phyloP scores from a whole-genome alignment of 345 rosid species.

The Acer negundo region DNA sequence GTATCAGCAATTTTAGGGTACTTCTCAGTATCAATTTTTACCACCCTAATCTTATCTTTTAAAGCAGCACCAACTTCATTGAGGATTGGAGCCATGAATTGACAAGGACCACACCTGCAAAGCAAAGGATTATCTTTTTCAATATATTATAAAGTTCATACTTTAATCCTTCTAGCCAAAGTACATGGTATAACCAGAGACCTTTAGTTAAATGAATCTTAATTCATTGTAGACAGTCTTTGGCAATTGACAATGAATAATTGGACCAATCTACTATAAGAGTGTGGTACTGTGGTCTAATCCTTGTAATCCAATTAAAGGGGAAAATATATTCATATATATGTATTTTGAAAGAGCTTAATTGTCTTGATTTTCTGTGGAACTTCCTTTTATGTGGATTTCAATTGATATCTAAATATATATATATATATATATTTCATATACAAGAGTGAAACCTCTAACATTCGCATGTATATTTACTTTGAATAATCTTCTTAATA shows the following conservation, averaged over 20 bases:
- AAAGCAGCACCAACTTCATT: slow-evolving; percentile 65
- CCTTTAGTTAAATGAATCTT: neutral
- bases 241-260: neutral
- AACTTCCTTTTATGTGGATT: neutral
- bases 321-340: too few relatives aligned
- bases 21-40: slow-evolving; percentile 93
- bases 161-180: neutral
- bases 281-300: neutral
- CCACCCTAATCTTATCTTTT: slow-evolving; percentile 69
- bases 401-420: neutral
- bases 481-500: too few relatives aligned
- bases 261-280: neutral
- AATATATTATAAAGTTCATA: neutral
- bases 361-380: too few relatives aligned
- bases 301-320: neutral
- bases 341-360: neutral
- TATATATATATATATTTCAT: neutral
- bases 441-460: neutral
- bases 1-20: slow-evolving; percentile 74
- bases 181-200: neutral
- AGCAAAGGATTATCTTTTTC: slow-evolving; percentile 5
- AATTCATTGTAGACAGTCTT: neutral
- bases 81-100: slow-evolving; percentile 85
- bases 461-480: neutral
- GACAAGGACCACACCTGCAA: slow-evolving; percentile 96